Base-by-base conservation (phyloP, 768 basidiomycete species). In the Auricularia heimuer region DNA sequence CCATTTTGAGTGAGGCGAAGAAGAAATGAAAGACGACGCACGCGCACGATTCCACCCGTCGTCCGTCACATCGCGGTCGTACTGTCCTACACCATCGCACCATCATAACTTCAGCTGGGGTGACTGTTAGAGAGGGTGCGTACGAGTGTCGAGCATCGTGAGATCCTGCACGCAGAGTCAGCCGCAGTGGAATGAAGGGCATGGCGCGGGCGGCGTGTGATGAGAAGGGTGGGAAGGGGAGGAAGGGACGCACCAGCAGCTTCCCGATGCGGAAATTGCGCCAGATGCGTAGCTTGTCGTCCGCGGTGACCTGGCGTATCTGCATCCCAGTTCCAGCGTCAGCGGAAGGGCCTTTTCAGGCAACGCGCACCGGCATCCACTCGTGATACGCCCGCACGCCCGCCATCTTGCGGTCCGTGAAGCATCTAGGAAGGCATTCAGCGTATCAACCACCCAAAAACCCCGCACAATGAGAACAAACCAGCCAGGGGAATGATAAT, bases 181-280 rank as follows among this genome's bases (percentile, higher is more conserved):
- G 21, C 18, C 47, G 29, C 29, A 29, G 29, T 29, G 29, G 29
- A 29, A 29, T 2, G 29, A 29, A 29, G 29, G 29, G 29, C 29
- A 29, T 29, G 29, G 2, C 29, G 29, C 29, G 29, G 29, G 29
- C 29, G 29, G 29, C 29, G 29, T 29, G 29, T 3, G 29, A 29
- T 29, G 29, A 29, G 29, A 29, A 29, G 29, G 29, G 29, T 29
- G 47, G 18, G 47, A 24, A 18, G 6, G 2, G 16, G 16, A 18
- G 11, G 16, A 21, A 51, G 47, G 47, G 16, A 12, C 14, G 39
- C 39, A 42, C 39, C 67, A 84, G 70, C 21, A 86, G 77, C 70
- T 83, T 83, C 61, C 84, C 85, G 39, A 86, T 80, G 73, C 84
- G 81, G 75, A 86, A 85, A 68, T 83, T 84, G 44, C 84, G 78